Evolutionary conservation across 768 basidiomycete species (phyloP).

Genomic region (Boletellus ananas): DNA sequence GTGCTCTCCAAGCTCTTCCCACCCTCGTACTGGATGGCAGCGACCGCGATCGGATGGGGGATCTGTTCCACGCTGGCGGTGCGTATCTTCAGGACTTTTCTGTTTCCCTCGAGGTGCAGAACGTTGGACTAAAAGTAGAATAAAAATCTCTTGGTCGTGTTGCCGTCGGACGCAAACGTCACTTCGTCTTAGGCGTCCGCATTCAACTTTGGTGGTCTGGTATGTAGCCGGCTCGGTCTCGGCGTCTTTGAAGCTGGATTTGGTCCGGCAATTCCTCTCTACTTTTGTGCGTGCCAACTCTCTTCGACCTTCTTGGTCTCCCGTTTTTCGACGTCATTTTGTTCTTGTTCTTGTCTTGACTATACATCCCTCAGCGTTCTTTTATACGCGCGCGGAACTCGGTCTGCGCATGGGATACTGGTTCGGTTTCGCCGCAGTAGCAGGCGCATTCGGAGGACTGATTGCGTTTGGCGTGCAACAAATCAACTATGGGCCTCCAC

Average conservation of each 20-base stretch:
- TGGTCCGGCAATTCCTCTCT: conserved; percentile 72
- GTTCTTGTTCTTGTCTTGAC: too few relatives aligned
- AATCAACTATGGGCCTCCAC: conserved; percentile 41
- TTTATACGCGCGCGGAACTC: conserved; percentile 72
- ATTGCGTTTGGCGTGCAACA: conserved; percentile 79
- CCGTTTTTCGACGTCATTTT: background rate
- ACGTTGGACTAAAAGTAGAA: background rate
- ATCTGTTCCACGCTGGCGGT: conserved; percentile 72
- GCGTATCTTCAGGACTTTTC: conserved; percentile 3
- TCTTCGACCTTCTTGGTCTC: background rate
- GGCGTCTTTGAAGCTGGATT: conserved; percentile 79
- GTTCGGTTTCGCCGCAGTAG: conserved; percentile 82
- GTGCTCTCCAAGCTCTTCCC: conserved; percentile 63
- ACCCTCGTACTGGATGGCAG: conserved; percentile 65
- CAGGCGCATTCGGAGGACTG: conserved; percentile 82
- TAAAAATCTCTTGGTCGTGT: background rate
- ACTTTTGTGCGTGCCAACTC: conserved; percentile 55
- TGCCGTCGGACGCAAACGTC: too few relatives aligned
- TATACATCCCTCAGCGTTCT: conserved; percentile 49
- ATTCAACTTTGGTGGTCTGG: conserved; percentile 56
- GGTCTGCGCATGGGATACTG: conserved; percentile 76
- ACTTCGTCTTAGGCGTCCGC: conserved; percentile 46
- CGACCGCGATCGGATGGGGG: conserved; percentile 70
- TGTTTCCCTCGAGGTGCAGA: background rate
- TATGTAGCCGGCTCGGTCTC: conserved; percentile 57